These are phyloP conservation scores for Jatropha multifida DNA, from an alignment of 441 rosid species.

Conservation along the genomic window DNA sequence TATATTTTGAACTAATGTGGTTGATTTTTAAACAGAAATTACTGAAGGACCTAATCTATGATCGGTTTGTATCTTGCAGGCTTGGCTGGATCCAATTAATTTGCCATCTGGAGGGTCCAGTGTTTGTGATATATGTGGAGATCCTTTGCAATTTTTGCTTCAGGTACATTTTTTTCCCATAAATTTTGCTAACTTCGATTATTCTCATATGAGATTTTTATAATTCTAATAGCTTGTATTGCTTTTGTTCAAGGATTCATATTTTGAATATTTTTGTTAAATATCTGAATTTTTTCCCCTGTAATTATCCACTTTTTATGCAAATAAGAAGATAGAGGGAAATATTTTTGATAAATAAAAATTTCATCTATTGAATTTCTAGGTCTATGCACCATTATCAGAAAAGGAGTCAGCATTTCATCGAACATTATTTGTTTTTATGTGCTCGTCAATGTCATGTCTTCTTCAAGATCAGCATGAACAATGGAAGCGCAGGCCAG, in stretches of 20 bases:
- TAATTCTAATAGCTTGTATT: background rate
- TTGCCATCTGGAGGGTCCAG: conserved; percentile 65
- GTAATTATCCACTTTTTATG: background rate
- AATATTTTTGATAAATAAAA: background rate
- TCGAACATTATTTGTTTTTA: conserved; percentile 70
- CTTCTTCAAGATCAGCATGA: conserved; percentile 87
- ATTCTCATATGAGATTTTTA: background rate
- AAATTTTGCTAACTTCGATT: background rate
- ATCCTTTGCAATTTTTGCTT: conserved; percentile 74
- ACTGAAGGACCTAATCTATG: too few species aligned
- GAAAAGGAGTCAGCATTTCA: conserved; percentile 77
- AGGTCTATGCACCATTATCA: conserved; percentile 75
- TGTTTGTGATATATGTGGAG: conserved; percentile 70
- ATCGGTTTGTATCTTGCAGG: conserved; percentile 35
- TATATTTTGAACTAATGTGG: background rate
- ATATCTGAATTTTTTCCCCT: too few species aligned
- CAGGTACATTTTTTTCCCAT: conserved; percentile 42
- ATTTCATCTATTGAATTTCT: conserved; percentile 13
- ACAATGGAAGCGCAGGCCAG: conserved; percentile 70
- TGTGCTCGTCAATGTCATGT: conserved; percentile 83
- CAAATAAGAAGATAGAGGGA: background rate
- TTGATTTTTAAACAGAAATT: background rate
- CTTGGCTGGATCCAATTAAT: conserved; percentile 86
- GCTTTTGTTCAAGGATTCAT: background rate
- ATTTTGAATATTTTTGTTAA: background rate